Conservation (phyloP, 345 rosid species). For the Aegle marmelos region DNA sequence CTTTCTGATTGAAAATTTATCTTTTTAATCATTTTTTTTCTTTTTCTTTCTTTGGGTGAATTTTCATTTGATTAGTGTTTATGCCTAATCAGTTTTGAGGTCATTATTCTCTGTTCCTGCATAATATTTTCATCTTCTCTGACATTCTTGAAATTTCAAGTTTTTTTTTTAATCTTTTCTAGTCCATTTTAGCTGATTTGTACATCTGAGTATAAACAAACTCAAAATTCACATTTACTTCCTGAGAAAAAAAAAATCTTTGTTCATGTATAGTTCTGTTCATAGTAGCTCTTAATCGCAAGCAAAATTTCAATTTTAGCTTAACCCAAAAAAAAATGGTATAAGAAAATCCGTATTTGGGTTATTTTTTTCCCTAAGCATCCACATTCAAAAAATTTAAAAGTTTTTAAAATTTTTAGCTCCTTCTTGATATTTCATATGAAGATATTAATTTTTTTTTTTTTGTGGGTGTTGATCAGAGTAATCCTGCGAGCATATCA, state of each 20-base stretch:
- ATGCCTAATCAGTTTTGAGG: neutral
- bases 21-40: neutral
- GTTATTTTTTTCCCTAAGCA: too few species aligned
- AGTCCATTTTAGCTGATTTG: neutral
- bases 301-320: neutral
- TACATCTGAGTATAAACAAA: neutral
- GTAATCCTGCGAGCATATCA: constrained; percentile 34
- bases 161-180: neutral
- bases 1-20: neutral
- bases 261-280: neutral
- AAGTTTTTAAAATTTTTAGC: neutral
- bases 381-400: neutral
- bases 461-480: constrained; percentile 30
- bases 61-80: neutral
- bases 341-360: too few species aligned
- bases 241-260: neutral
- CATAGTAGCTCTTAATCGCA: neutral
- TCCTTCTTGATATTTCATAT: neutral
- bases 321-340: too few species aligned
- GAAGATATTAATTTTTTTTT: neutral
- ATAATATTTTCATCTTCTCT: neutral
- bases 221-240: neutral
- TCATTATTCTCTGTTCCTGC: neutral
- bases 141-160: neutral
- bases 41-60: neutral